Base-by-base conservation (phyloP, 352 stramenopile genomes). In the Pythium sp. region DNA sequence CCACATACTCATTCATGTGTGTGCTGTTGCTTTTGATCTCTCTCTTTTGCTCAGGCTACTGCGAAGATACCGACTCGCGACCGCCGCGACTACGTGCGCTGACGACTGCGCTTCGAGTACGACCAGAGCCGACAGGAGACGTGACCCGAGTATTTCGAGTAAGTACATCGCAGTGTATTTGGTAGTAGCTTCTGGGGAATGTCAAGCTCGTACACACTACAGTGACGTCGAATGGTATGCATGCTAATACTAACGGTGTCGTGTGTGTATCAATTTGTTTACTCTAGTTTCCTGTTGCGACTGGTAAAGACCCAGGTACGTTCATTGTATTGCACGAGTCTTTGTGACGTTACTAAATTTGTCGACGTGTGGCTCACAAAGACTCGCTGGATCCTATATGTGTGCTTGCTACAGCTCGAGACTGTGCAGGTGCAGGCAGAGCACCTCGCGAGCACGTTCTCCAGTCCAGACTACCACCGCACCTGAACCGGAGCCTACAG, bases 401-500 rank as follows among this genome's bases (percentile, higher is more conserved):
- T 46, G 2, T 69, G 22, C 20, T 55, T 43, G 11, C 15, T 41
- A 30, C 63, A 93, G 79, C 67, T 93, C 36, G 85, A 93, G 62
- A 93, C 85, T 2, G 80, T 93, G 46, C 56, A 88, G 65, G 79
- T 93, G 51, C 85, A 93, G 65, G 83, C 83, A 14, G 63, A 86
- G 61, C 85, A 93, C 63, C 70, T 91, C 51, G 69, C 72, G 6
- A 71, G 64, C 22, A 86, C 81, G 7, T 92, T 91, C 62, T 88
- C 85, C 6, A 84, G 79, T 62, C 83, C 83, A 3, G 68, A 88
- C 63, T 93, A 91, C 65, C 85, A 93, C 56, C 78, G 78, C 51
- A 61, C 67, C n/a, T 74, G 51, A 68, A 55, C 43, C 15, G 5
- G 24, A 59, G 22, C 26, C 14, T 38, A 59, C 22, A 67, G 61